Conservation (phyloP, 768 basidiomycete species). For the Phylloporus sp. region DNA sequence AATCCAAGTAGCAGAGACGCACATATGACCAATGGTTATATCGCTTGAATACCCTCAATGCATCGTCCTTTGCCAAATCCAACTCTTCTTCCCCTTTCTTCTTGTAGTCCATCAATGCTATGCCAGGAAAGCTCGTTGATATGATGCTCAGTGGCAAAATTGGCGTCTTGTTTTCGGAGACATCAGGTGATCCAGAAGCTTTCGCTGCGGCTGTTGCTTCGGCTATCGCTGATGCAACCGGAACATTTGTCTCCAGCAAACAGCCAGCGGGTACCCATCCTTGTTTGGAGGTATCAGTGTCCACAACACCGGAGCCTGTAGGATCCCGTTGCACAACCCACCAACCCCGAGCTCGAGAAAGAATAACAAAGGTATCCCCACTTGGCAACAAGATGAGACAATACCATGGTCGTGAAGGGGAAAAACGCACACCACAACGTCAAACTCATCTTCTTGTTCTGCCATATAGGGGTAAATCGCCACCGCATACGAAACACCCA, state of each 20-base stretch:
- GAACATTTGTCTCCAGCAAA: conserved; percentile 87
- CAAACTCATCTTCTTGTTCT: conserved; percentile 97
- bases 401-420: background rate
- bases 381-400: conserved; percentile 36
- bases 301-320: conserved; percentile 74
- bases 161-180: conserved; percentile 56
- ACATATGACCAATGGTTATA: conserved; percentile 99
- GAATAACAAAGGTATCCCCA: conserved; percentile 90
- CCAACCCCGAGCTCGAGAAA: conserved; percentile 96
- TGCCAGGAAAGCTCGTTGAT: conserved; percentile 95
- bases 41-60: conserved; percentile 90
- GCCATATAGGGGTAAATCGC: conserved; percentile 99
- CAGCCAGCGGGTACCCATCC: conserved; percentile 99
- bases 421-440: conserved; percentile 81
- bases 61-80: conserved; percentile 83
- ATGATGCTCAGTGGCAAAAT: conserved; percentile 90
- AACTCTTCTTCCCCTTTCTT: conserved; percentile 93
- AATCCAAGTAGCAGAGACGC: conserved; percentile 22
- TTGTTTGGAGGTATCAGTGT: conserved; percentile 73
- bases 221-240: conserved; percentile 83
- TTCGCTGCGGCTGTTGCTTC: conserved; percentile 70
- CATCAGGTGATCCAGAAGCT: conserved; percentile 38
- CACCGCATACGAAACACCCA: conserved; percentile 86
- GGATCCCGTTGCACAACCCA: conserved; percentile 98
- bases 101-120: conserved; percentile 95